phyloP scores from a whole-genome alignment of 192 early-diverging fungal species.

The Rhizophagus prolifer region DNA sequence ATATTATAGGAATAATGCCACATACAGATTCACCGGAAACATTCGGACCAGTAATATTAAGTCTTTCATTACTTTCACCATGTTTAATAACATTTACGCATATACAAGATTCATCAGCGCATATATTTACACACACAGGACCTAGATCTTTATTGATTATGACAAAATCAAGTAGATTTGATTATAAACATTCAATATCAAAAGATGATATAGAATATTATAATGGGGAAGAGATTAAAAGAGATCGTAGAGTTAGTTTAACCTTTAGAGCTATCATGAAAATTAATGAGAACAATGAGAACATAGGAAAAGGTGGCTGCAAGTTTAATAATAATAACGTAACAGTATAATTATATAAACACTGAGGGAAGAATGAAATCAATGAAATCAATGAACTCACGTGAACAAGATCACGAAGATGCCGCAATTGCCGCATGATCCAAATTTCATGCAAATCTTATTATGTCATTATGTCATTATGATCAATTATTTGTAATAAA shows the following conservation, averaged over 20 bases:
- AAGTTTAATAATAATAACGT: no score
- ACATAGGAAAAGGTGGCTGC: neutral
- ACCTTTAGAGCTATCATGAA: constrained; percentile 41
- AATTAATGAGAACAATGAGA: neutral
- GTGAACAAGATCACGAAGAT: no score
- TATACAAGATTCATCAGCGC: constrained; percentile 27
- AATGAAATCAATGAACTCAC: no score
- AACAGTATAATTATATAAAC: no score
- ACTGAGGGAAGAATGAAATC: no score
- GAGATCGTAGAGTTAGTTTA: constrained; percentile 62
- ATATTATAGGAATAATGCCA: constrained; percentile 40
- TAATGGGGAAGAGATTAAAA: constrained; percentile 45
- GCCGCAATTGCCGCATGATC: no score
- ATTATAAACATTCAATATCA: constrained; percentile 66
- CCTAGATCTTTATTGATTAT: constrained; percentile 60
- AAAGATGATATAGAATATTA: constrained; percentile 54
- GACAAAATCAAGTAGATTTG: constrained; percentile 53
- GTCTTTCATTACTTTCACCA: constrained; percentile 59
- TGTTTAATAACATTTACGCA: constrained; percentile 67
- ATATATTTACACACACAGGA: constrained; percentile 36
- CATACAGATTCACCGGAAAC: constrained; percentile 51
- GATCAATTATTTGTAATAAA: no score
- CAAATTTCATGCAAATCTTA: no score
- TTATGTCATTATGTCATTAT: no score
- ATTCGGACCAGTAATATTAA: constrained; percentile 62